phyloP scores from a whole-genome alignment of 441 rosid species.

The Erodium texanum region DNA sequence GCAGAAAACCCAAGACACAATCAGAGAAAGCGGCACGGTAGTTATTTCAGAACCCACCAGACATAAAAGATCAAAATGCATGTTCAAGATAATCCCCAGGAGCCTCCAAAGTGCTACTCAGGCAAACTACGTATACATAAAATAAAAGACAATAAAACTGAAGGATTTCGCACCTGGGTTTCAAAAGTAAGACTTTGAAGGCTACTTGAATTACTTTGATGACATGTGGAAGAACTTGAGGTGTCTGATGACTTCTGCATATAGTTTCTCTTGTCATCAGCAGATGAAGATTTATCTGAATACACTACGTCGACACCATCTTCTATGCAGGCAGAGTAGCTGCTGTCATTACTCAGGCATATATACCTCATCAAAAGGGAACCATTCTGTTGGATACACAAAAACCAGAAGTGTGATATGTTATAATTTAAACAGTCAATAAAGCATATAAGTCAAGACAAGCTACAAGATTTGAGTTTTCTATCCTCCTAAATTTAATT shows the following conservation, averaged over 20 bases:
- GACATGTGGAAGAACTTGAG: constrained; percentile 32
- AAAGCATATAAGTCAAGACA: background rate
- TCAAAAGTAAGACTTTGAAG: constrained; percentile 75
- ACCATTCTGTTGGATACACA: constrained; percentile 55
- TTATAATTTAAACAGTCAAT: background rate
- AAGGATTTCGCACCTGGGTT: constrained; percentile 59
- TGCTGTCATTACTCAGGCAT: constrained; percentile 88
- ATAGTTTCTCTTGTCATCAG: constrained; percentile 36
- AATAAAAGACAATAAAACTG: background rate
- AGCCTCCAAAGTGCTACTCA: background rate
- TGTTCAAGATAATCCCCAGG: background rate
- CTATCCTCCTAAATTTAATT: background rate
- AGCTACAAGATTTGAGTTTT: background rate
- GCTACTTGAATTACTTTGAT: constrained; percentile 38
- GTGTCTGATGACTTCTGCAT: constrained; percentile 32
- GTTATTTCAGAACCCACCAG: background rate
- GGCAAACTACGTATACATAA: background rate
- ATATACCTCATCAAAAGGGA: constrained; percentile 71
- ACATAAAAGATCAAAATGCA: background rate
- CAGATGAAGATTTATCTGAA: constrained; percentile 42
- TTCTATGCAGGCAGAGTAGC: constrained; percentile 67
- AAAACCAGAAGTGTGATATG: constrained; percentile 11
- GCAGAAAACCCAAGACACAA: background rate
- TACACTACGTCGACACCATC: constrained; percentile 79
- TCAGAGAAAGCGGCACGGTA: background rate